A percentile compares a stretch with the other conserved stretches of the same genome.
These are phyloP conservation scores for Adansonia madagascariensis DNA, from an alignment of 441 rosid species.

Conservation along the genomic window DNA sequence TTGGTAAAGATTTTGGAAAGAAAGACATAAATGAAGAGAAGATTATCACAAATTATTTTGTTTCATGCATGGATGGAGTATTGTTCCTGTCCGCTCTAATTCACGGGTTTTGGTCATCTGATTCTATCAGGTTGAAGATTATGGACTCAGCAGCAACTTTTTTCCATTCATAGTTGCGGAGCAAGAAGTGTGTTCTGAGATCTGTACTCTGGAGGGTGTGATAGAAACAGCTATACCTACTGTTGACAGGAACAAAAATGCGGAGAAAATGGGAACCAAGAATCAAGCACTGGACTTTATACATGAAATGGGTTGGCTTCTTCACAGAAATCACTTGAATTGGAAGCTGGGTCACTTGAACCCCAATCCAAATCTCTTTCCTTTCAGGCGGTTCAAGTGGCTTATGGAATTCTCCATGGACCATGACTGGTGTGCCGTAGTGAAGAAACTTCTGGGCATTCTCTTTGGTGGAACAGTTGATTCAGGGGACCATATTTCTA, in stretches of 20 bases:
- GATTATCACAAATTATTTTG: slow-evolving; percentile 9
- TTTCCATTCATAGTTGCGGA: slow-evolving; percentile 63
- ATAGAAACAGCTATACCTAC: slow-evolving; percentile 41
- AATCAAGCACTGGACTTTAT: slow-evolving; percentile 54
- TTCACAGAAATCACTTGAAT: slow-evolving; percentile 45
- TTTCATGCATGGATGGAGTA: background rate
- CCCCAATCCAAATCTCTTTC: slow-evolving; percentile 38
- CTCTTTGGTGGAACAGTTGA: slow-evolving; percentile 46
- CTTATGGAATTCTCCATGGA: slow-evolving; percentile 59
- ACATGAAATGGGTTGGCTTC: slow-evolving; percentile 69
- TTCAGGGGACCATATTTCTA: slow-evolving; percentile 37
- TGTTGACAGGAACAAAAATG: slow-evolving; percentile 17
- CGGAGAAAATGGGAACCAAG: slow-evolving; percentile 38
- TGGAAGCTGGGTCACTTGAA: slow-evolving; percentile 39
- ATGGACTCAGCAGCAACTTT: slow-evolving; percentile 53
- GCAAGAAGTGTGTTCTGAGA: slow-evolving; percentile 59
- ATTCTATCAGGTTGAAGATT: slow-evolving; percentile 50
- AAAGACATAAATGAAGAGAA: background rate
- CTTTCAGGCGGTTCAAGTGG: slow-evolving; percentile 55
- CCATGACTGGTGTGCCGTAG: slow-evolving; percentile 59
- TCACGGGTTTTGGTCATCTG: slow-evolving; percentile 22
- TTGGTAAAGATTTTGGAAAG: background rate
- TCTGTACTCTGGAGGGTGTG: slow-evolving; percentile 51
- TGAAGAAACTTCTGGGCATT: slow-evolving; percentile 52
- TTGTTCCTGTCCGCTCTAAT: background rate